Conservation (phyloP, 768 basidiomycete species). For the Termitomyces sp. region DNA sequence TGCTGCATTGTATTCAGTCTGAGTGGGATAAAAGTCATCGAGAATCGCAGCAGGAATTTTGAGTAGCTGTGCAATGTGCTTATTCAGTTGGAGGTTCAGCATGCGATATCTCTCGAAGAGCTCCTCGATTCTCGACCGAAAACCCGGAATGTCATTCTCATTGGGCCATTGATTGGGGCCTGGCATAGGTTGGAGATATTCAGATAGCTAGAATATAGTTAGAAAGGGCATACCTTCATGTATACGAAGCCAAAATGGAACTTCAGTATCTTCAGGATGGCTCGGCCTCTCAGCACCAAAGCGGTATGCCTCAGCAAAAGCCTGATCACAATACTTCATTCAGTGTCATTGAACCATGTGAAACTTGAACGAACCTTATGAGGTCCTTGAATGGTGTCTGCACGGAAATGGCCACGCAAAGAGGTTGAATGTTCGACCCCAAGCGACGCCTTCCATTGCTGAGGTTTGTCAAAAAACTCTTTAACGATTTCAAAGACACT, state of each 20-base stretch:
- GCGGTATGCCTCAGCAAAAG: constrained; percentile 26
- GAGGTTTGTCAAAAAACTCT: no score
- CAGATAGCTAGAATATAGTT: no score
- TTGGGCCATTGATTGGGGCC: constrained; percentile 31
- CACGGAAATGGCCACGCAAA: constrained; percentile 24
- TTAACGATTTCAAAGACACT: constrained; percentile 20
- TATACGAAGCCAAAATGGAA: constrained; percentile 26
- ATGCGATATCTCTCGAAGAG: no score
- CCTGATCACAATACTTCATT: no score
- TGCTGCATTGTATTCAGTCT: constrained; percentile 24
- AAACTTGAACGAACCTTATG: no score
- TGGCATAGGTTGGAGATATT: no score
- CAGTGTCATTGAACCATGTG: no score
- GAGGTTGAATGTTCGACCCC: no score
- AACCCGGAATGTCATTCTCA: no score
- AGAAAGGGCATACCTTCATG: constrained; percentile 31
- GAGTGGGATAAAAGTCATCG: constrained; percentile 21
- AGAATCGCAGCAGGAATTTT: constrained; percentile 16
- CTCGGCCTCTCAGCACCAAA: constrained; percentile 21
- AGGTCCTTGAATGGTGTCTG: constrained; percentile 18
- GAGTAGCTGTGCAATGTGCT: constrained; percentile 24
- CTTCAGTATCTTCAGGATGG: constrained; percentile 9
- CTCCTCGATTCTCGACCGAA: no score
- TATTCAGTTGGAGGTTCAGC: constrained; percentile 24
- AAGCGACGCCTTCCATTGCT: constrained; percentile 23